Evolutionary conservation across 2,329 filamentous ascomycete genomes (phyloP).

Genomic region (Huntiella moniliformis): DNA sequence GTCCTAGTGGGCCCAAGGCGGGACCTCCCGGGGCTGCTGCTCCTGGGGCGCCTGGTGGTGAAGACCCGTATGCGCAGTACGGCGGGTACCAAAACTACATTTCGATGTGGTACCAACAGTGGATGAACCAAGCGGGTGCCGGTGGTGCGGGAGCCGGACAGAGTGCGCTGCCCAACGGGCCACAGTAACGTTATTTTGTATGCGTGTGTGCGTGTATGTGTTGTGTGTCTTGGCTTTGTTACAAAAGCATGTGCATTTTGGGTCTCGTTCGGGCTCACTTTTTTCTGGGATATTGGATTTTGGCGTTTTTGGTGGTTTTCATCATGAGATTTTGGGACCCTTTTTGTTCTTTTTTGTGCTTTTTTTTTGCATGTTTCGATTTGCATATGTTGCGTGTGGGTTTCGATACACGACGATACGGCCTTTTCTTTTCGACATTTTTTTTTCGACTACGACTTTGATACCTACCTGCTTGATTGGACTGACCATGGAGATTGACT

Average conservation of each 20-base stretch:
- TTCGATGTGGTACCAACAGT: conserved; percentile 61
- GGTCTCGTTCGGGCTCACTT: no score
- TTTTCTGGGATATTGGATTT: no score
- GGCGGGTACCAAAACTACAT: conserved; percentile 69
- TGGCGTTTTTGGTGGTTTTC: no score
- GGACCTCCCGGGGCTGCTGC: conserved; percentile 19
- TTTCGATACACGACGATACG: no score
- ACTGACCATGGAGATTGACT: not conserved
- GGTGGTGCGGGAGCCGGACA: conserved; percentile 17
- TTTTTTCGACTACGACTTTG: no score
- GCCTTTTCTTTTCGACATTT: no score
- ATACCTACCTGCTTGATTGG: no score
- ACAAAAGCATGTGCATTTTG: not conserved
- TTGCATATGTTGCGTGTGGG: no score
- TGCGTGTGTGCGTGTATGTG: not conserved
- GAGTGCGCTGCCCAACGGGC: conserved; percentile 11
- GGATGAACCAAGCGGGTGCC: conserved; percentile 26
- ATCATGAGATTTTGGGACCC: no score
- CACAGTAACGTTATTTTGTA: conserved; percentile 5
- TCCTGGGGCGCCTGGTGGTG: conserved; percentile 19
- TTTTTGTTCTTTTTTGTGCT: no score
- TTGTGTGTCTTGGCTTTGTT: conserved; percentile 2
- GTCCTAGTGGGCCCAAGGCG: conserved; percentile 18
- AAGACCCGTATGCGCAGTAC: conserved; percentile 62
- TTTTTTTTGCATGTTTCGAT: no score